phyloP scores from a whole-genome alignment of 169 alveolate species.

The Babesia gibsoni region DNA sequence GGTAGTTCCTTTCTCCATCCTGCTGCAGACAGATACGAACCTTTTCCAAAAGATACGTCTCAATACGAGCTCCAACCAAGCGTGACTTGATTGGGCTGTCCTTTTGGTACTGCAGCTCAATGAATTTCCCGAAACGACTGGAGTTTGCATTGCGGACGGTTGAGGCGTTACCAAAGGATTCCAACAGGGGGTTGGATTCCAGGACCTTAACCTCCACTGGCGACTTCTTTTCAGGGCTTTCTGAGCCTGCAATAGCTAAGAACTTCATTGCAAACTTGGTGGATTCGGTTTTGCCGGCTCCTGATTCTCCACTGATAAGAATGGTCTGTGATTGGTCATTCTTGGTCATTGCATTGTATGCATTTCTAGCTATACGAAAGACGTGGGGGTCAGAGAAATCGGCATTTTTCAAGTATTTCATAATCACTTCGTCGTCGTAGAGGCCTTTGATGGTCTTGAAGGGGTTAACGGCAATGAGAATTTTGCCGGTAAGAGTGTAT shows the following conservation, averaged over 20 bases:
- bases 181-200: conserved; percentile 97
- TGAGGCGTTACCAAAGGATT: conserved; percentile 99
- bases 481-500: conserved; percentile 96
- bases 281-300: conserved; percentile 99
- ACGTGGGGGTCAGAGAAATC: conserved; percentile 88
- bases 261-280: conserved; percentile 94
- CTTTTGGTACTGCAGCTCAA: conserved; percentile 87
- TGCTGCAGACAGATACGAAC: conserved; percentile 94
- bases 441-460: conserved; percentile 79
- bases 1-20: conserved; percentile 94
- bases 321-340: conserved; percentile 89
- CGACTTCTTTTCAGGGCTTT: conserved; percentile 60
- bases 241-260: conserved; percentile 88
- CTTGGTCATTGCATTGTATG: conserved; percentile 86
- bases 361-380: conserved; percentile 90
- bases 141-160: conserved; percentile 94
- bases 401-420: conserved; percentile 60
- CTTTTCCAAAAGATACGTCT: conserved; percentile 95
- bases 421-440: conserved; percentile 57
- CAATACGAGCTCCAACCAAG: conserved; percentile 93
- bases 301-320: conserved; percentile 97
- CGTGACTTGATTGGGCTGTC: conserved; percentile 70
- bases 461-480: conserved; percentile 96
- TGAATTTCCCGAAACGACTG: conserved; percentile 97
- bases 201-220: conserved; percentile 86